Base-by-base conservation (phyloP, 2,329 filamentous ascomycete genomes). In the Talaromyces islandicus region DNA sequence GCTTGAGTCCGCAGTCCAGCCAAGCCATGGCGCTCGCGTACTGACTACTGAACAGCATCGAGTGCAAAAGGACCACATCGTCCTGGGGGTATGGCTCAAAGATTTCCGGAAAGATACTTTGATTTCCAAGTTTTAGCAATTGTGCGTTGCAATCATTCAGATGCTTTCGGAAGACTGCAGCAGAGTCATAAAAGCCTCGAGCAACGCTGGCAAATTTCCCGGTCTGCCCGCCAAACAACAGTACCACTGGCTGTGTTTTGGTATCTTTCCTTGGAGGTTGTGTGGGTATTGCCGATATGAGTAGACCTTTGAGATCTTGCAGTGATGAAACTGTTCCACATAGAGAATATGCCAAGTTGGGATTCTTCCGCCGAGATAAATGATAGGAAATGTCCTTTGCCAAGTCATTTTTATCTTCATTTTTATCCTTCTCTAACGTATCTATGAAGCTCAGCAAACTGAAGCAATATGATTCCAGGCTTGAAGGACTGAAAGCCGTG, bases 171-270 rank as follows among this genome's bases (percentile, higher is more conserved):
- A 48, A 48, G 21, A 48, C 19, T 11, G 43, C 5, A 48, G 21
- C n/a, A 24, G n/a, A 7, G 19, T 32, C 29, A 21, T 21, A 54
- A 10, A 58, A n/a, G 1, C 19, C n/a, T 32, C 52, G 11, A 6
- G 21, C 7, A 7, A 58, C 11, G 12, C 21, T n/a, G 2, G 38
- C 50, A n/a, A 64, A 68, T 0, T 57, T 65, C 5, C 67, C 65
- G 2, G 61, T 67, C 52, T 80, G 78, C 1, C 77, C 77, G 3
- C 74, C 75, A 56, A 79, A 77, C 41, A 65, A 68, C 0, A 80
- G 65, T 1, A 79, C 64, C 2, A 78, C 14, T 12, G 35, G 35
- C 35, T 38, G 35, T 38, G 5, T 38, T 38, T 38, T 38, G 35
- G 3, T 17, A 3, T 38, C 35, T 17, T 38, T 38, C 14, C 14